Evolutionary conservation across 139 green algal species (phyloP), one percentile per base, ranked within the genome.

Genomic region (Gonium pectorale): DNA sequence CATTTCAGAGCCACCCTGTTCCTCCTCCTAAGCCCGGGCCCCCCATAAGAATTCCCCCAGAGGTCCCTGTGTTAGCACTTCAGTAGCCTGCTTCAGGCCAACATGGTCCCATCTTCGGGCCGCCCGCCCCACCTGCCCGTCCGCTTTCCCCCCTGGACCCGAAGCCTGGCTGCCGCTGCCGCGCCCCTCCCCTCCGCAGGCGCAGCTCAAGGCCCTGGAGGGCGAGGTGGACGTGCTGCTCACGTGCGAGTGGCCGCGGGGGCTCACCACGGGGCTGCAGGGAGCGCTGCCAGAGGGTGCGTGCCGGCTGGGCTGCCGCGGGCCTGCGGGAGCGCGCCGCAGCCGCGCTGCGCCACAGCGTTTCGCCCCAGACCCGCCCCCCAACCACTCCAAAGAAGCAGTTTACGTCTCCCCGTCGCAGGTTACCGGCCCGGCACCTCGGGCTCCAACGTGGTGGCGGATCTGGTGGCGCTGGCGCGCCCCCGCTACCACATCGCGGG

Each of bases 181-280:
- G 27, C 59, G 11, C 29, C 6, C 26, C 29, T n/a, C n/a, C 59
- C 26, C 60, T 31, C 33, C 68, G 27, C 75, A 71, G 59, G 15
- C 75, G 40, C 75, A 83, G 77, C 60, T 83, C 33, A 52, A 73
- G 60, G 77, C 60, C 9, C 77, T 83, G 43, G 52, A 73, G 43
- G 77, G 77, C 17, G 96, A 98, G 44, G 88, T 98, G 27, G 96
- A 98, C 79, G 43, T 98, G 38, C 87, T 98, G 51, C 89, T 98
- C 15, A 97, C 95, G 0, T 94, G 92, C 71, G 93, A 98, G 73
- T 98, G 96, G 96, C 96, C 96, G 6, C 71, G 67, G 26, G 92
- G 85, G 5, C 52, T 97, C 11, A 85, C 85, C 0, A 80, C 75
- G 3, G 88, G 87, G 2, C 17, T 94, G 64, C 35, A 77, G 63